A percentile compares a stretch with the other conserved stretches of the same genome.
Conservation (phyloP, 768 basidiomycete species). For the Boletus pseudo-olivaceus region DNA sequence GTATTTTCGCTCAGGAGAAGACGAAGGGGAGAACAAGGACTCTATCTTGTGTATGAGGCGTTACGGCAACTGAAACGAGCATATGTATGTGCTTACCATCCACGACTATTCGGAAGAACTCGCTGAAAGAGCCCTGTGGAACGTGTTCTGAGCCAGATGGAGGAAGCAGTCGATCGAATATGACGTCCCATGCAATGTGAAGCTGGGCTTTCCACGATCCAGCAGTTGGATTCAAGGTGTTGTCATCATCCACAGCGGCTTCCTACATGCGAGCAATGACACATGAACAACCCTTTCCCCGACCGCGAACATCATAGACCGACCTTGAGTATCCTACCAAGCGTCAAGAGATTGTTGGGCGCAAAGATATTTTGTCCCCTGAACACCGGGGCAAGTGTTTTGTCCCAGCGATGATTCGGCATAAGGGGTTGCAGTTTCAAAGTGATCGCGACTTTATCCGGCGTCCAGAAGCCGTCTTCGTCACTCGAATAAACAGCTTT, state of each 20-base stretch:
- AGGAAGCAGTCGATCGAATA: conserved; percentile 73
- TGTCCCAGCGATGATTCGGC: conserved; percentile 66
- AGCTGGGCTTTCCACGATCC: conserved; percentile 85
- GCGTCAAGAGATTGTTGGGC: conserved; percentile 61
- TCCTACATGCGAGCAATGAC: conserved; percentile 41
- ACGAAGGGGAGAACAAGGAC: conserved; percentile 77
- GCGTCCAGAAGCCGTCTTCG: conserved; percentile 56
- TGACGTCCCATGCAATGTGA: conserved; percentile 87
- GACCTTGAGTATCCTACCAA: conserved; percentile 83
- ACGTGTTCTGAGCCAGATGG: conserved; percentile 33
- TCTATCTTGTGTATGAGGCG: conserved; percentile 44
- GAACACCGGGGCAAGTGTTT: conserved; percentile 66
- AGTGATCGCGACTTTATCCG: conserved; percentile 83
- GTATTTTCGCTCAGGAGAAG: conserved; percentile 85
- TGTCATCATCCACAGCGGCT: conserved; percentile 53
- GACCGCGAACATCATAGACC: neutral
- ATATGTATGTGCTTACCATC: conserved; percentile 60
- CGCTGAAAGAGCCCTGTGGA: conserved; percentile 67
- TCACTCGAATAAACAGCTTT: conserved; percentile 43
- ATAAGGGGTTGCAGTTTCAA: conserved; percentile 62
- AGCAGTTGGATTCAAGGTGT: conserved; percentile 45
- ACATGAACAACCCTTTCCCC: conserved; percentile 8
- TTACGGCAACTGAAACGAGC: neutral
- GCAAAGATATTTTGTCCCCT: conserved; percentile 68
- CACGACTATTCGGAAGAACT: conserved; percentile 88